Conservation (phyloP, 306 rosid genomes). For the Lotus japonicus region DNA sequence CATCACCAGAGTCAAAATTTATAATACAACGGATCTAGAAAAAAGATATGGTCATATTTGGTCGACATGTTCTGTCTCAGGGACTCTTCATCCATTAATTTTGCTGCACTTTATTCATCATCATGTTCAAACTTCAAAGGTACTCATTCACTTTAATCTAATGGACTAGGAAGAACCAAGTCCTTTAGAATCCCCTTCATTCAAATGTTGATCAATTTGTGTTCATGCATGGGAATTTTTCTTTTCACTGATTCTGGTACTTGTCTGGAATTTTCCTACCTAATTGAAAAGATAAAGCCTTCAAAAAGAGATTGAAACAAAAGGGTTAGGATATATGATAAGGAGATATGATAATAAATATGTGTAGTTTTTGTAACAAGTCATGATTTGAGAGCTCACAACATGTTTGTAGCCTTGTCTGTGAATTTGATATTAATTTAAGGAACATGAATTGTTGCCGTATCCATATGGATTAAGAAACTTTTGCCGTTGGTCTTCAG, state of each 20-base stretch:
- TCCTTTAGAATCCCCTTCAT: neutral
- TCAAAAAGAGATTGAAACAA: slow-evolving; percentile 3
- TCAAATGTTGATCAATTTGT: neutral
- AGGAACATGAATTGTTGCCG: slow-evolving; percentile 49
- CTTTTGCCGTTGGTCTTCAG: slow-evolving; percentile 70
- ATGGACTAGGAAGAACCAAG: slow-evolving; percentile 35
- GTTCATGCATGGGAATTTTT: slow-evolving; percentile 6
- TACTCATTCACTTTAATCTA: slow-evolving; percentile 26
- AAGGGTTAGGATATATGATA: neutral
- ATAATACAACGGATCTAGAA: slow-evolving; percentile 38
- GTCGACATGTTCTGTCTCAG: slow-evolving; percentile 45
- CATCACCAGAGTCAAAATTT: slow-evolving; percentile 17
- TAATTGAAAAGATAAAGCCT: slow-evolving; percentile 17
- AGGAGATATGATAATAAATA: neutral
- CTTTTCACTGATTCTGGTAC: slow-evolving; percentile 17
- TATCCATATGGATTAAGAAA: slow-evolving; percentile 61
- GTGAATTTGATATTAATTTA: slow-evolving; percentile 33
- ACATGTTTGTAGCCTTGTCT: slow-evolving; percentile 31
- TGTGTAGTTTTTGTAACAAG: neutral
- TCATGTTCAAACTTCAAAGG: slow-evolving; percentile 23
- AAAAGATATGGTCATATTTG: slow-evolving; percentile 62
- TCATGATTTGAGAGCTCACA: slow-evolving; percentile 55
- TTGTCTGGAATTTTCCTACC: slow-evolving; percentile 22
- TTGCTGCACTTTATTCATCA: slow-evolving; percentile 49
- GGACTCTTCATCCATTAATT: slow-evolving; percentile 48